A percentile compares a stretch with the other conserved stretches of the same genome.
These are phyloP conservation scores for Calvatia gigantea DNA, from an alignment of 768 basidiomycete genomes.

Conservation along the genomic window DNA sequence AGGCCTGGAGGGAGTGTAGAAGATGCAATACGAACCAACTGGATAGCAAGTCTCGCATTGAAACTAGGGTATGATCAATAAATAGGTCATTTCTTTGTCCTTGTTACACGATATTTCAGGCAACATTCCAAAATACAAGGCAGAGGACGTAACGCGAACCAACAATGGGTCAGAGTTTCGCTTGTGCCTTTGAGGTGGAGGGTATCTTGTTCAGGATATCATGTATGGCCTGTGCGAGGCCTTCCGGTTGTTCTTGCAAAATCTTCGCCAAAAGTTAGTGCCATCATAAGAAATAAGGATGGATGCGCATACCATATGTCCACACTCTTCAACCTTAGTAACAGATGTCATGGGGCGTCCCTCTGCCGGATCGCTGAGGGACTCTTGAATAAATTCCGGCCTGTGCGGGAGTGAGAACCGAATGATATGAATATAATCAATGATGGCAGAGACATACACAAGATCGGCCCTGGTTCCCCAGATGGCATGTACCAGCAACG, in stretches of 20 bases:
- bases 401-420: slow-evolving; percentile 23
- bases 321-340: slow-evolving; percentile 35
- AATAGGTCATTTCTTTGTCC: too few relatives aligned
- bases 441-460: too few relatives aligned
- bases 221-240: slow-evolving; percentile 31
- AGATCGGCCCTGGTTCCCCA: slow-evolving; percentile 41
- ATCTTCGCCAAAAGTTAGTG: slow-evolving; percentile 24
- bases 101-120: too few relatives aligned
- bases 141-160: too few relatives aligned
- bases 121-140: too few relatives aligned
- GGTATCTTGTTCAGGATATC: slow-evolving; percentile 28
- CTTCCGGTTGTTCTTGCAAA: slow-evolving; percentile 41
- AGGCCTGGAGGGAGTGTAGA: too few relatives aligned
- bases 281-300: too few relatives aligned
- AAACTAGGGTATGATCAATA: too few relatives aligned
- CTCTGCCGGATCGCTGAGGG: slow-evolving; percentile 34
- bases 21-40: too few relatives aligned
- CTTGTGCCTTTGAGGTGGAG: slow-evolving; percentile 7
- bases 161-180: slow-evolving; percentile 21
- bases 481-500: slow-evolving; percentile 42
- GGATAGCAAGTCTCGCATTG: too few relatives aligned
- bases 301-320: slow-evolving; percentile 38
- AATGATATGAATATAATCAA: too few relatives aligned
- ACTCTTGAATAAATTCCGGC: slow-evolving; percentile 40
- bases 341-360: slow-evolving; percentile 41